phyloP scores from a whole-genome alignment of 2,329 filamentous ascomycete genomes.

The Diaporthe vexans region DNA sequence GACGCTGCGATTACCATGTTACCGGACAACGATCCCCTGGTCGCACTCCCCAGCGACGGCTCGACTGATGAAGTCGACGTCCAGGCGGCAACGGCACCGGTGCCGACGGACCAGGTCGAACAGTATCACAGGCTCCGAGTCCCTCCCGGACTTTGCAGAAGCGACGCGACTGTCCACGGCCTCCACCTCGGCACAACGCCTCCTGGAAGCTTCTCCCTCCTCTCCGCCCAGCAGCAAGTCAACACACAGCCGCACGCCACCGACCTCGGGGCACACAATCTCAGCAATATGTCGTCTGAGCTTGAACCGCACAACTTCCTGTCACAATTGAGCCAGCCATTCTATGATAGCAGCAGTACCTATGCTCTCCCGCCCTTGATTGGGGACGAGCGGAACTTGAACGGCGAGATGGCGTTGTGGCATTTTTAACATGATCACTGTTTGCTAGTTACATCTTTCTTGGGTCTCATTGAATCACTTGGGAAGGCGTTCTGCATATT shows the following conservation, averaged over 20 bases:
- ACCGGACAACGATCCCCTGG: background rate
- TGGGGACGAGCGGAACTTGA: conserved; percentile 3
- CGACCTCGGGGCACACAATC: background rate
- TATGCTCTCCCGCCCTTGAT: background rate
- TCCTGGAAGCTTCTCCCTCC: background rate
- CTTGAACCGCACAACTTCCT: background rate
- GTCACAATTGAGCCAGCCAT: background rate
- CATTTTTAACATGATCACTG: background rate
- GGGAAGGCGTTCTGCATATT: background rate
- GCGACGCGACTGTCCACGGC: background rate
- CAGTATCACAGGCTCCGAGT: background rate
- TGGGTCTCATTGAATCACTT: too few relatives aligned
- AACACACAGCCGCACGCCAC: background rate
- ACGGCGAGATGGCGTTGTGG: background rate
- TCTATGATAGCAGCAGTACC: background rate
- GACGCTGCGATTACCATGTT: background rate
- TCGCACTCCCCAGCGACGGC: background rate
- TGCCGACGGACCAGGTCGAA: background rate
- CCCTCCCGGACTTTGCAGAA: background rate
- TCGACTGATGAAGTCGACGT: background rate
- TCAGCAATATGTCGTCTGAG: background rate
- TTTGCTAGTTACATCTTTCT: background rate
- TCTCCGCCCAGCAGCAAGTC: background rate
- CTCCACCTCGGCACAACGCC: background rate
- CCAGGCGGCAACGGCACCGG: background rate